Base-by-base conservation (phyloP, 1,284 basidiomycete species). In the Thelephora terrestris region DNA sequence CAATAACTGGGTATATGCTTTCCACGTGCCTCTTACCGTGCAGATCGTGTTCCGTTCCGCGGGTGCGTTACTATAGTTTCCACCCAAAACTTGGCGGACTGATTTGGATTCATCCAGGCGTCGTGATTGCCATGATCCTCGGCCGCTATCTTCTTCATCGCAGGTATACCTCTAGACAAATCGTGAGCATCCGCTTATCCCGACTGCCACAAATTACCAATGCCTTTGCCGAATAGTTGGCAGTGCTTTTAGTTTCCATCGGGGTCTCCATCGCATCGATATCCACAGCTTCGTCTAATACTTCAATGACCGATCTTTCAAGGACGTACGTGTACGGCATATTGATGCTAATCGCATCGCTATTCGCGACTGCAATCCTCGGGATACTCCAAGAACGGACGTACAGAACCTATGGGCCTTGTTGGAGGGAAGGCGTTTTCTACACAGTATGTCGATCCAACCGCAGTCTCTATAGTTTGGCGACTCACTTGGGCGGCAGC, bases 31-130 rank as follows among this genome's bases (percentile, higher is more conserved):
- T 4, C 70, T 92, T 47, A 80, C 88, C 0, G 70, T 95, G 0
- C 82, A 92, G 58, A 93, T 94, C 56, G 83, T 95, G 25, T 91
- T 94, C 61, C 77, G 91, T 36, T 91, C 87, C 43, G 91, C 88
- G 32, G 90, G 90, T 79, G 54, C 64, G 74, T 62, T 48, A 10
- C 29, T 10, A 32, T 10, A 32, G 17, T 25, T 62, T 39, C 52
- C 58, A 34, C 57, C 20, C 23, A 17, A 17, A 39, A 44, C 24
- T 29, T 49, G 7, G 37, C 32, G 43, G 25, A 45, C 37, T 53
- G 43, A 52, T 24, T 16, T 27, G 12, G 47, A 3, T 14, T 35
- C 21, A 40, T 47, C 17, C 45, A 81, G 82, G 81, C 37, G 68
- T 85, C 18, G 75, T 75, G 1, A 74, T 85, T 6, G 84, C 83